These are phyloP conservation scores for Zopfochytrium polystomum DNA, from an alignment of 371 early-diverging fungal species.

Conservation along the genomic window DNA sequence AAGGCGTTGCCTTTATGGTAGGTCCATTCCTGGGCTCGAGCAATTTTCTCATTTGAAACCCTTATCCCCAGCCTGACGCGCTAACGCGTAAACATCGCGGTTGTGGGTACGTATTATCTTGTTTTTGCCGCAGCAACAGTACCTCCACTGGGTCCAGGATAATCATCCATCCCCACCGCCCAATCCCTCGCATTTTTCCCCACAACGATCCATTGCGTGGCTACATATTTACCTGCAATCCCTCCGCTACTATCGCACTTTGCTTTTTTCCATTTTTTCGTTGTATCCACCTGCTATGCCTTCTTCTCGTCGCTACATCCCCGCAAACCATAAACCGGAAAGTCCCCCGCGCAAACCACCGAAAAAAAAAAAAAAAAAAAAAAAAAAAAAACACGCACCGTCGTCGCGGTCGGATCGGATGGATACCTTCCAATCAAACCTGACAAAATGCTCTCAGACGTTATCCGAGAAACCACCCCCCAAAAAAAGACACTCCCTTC, in stretches of 20 bases:
- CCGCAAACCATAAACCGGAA: too few relatives aligned
- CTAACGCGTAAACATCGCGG: conserved; percentile 60
- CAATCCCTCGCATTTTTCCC: too few relatives aligned
- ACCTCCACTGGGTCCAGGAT: too few relatives aligned
- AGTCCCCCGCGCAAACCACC: too few relatives aligned
- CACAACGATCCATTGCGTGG: conserved; percentile 5
- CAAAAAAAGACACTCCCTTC: neutral
- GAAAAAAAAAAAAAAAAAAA: too few relatives aligned
- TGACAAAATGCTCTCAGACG: too few relatives aligned
- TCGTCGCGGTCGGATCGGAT: too few relatives aligned
- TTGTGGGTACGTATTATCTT: conserved; percentile 56
- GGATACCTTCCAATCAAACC: too few relatives aligned
- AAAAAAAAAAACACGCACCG: too few relatives aligned
- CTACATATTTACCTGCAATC: neutral
- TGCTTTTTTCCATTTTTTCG: conserved; percentile 17
- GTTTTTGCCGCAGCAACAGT: conserved; percentile 3
- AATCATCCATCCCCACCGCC: too few relatives aligned
- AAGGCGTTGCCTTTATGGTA: conserved; percentile 62
- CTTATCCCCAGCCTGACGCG: conserved; percentile 49
- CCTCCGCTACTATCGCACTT: conserved; percentile 8
- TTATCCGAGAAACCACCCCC: neutral
- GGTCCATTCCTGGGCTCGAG: conserved; percentile 8
- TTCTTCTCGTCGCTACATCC: too few relatives aligned
- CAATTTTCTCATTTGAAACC: neutral
- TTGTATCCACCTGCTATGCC: conserved; percentile 24